Evolutionary conservation across 495 filamentous ascomycete genomes (phyloP), one percentile per base, ranked within the genome.

Genomic region (Penicillium manginii): DNA sequence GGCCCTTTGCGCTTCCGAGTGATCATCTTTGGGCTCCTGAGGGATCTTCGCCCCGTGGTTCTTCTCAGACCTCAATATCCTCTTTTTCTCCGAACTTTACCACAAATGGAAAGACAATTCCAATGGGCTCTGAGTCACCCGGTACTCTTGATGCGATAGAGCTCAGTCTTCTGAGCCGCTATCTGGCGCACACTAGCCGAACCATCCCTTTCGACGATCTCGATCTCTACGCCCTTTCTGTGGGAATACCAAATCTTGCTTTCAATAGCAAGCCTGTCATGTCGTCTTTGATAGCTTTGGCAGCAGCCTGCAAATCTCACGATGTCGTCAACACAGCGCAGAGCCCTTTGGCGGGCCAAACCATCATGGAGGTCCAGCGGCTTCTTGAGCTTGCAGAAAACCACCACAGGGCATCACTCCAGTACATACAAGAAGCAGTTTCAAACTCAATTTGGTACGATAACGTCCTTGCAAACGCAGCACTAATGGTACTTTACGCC

Each of bases 401-500:
- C 32, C 50, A 53, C 23, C 50, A 53, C n/a, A 35, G 33, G 21
- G 21, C 50, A 11, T 53, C 50, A 8, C 50, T 53, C 9, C 50
- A 53, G 15, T n/a, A 53, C 10, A 53, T 53, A 18, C 32, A 42
- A 53, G 33, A 19, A 10, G 29, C 32, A 9, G 37, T 53, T 21
- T 26, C 50, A n/a, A 35, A n/a, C 15, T 53, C 50, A 3, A 32
- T 9, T 23, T 40, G 50, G 32, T 54, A 42, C 29, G 37, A 42
- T 17, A 43, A 43, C n/a, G 15, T 54, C 4, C 71, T 80, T 7
- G 74, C 75, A 15, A 80, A 78, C 54, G 74, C 77, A 1, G 72
- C 75, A 9, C 61, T 80, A 62, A 80, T 80, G 76, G 76, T 70
- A 21, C 63, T 80, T 64, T 78, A 80, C 52, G 76, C 70, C 5